These are phyloP conservation scores for Athelia psychrophila DNA, from an alignment of 1,284 basidiomycete species.

Conservation along the genomic window DNA sequence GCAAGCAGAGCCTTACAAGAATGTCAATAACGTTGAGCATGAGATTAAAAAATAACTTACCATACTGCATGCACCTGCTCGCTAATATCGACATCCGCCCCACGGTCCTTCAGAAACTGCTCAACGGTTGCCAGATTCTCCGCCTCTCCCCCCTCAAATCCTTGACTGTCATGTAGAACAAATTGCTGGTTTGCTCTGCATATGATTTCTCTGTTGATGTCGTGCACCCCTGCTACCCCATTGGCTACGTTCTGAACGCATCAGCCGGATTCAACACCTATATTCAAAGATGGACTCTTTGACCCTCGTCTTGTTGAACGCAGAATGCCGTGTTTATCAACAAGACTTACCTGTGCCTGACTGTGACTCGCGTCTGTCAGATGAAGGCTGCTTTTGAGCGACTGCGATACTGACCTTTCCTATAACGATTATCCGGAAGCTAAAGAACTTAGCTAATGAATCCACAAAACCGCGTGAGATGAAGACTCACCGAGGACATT, in stretches of 20 bases:
- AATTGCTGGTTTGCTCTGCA: slow-evolving; percentile 18
- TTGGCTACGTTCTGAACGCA: neutral
- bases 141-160: slow-evolving; percentile 23
- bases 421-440: neutral
- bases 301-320: neutral
- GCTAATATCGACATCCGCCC: neutral
- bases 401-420: neutral
- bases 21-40: neutral
- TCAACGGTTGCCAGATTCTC: slow-evolving; percentile 15
- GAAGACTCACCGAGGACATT: neutral
- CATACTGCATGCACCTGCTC: neutral
- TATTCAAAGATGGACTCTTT: neutral
- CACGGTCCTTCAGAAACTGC: slow-evolving; percentile 15
- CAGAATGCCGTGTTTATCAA: slow-evolving; percentile 10
- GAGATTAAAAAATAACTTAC: neutral
- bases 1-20: neutral
- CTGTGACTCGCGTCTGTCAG: neutral
- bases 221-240: slow-evolving; percentile 14
- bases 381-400: neutral
- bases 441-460: neutral
- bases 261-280: neutral
- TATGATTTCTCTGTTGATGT: slow-evolving; percentile 17
- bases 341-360: slow-evolving; percentile 11
- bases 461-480: neutral
- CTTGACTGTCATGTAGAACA: slow-evolving; percentile 25